These are phyloP conservation scores for Sechiopsis laciniata DNA, from an alignment of 306 rosid genomes.

Conservation along the genomic window DNA sequence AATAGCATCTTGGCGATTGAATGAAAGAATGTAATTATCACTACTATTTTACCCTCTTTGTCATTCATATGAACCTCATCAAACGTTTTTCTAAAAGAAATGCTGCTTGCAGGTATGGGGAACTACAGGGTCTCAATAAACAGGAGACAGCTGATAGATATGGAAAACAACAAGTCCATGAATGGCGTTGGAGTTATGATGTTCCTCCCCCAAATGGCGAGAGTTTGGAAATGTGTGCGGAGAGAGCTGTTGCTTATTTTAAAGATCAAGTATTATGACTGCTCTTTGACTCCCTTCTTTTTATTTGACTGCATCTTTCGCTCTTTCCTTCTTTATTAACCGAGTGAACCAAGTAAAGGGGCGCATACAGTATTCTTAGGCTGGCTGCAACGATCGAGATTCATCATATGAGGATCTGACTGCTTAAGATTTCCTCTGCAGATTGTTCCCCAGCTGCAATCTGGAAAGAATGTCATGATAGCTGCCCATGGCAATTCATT, in stretches of 20 bases:
- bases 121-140: constrained; percentile 92
- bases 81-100: background rate
- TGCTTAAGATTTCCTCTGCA: constrained; percentile 33
- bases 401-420: constrained; percentile 26
- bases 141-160: constrained; percentile 98
- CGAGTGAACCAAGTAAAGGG: too few relatives aligned
- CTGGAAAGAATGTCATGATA: constrained; percentile 94
- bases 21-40: constrained; percentile 83
- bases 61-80: background rate
- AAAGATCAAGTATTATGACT: constrained; percentile 54
- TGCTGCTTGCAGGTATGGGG: constrained; percentile 71
- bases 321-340: background rate
- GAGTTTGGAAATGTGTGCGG: constrained; percentile 99
- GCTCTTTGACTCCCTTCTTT: background rate
- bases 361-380: too few relatives aligned
- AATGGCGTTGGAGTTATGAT: constrained; percentile 97
- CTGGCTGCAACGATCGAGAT: background rate
- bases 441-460: constrained; percentile 83
- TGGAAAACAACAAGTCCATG: constrained; percentile 92
- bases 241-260: constrained; percentile 97
- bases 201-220: constrained; percentile 95
- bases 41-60: constrained; percentile 22
- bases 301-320: background rate
- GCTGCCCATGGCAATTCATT: constrained; percentile 97
- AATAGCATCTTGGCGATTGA: constrained; percentile 75